A percentile compares a stretch with the other conserved stretches of the same genome.
Evolutionary conservation across 345 rosid genomes (phyloP).

Genomic region (Pistacia atlantica): DNA sequence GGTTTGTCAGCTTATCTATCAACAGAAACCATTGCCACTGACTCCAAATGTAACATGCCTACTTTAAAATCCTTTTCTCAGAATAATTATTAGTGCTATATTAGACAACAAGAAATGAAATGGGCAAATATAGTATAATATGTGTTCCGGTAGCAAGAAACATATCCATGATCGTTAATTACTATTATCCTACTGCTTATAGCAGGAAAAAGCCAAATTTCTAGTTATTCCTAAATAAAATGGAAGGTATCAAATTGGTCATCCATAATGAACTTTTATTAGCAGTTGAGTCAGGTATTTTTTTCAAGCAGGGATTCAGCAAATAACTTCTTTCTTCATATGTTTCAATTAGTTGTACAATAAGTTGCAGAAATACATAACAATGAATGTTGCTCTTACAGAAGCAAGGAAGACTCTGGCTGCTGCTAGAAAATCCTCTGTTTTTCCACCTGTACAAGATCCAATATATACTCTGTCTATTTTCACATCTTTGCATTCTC

Average conservation of each 20-base stretch:
- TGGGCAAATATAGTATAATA: background rate
- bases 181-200: background rate
- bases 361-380: conserved; percentile 1
- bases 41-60: background rate
- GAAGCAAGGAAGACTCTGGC: conserved; percentile 86
- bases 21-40: background rate
- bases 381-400: conserved; percentile 43
- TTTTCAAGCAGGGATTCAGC: background rate
- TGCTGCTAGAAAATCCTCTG: conserved; percentile 92
- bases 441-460: conserved; percentile 99
- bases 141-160: background rate
- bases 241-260: background rate
- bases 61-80: background rate
- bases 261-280: background rate
- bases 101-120: background rate
- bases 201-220: background rate
- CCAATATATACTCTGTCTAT: conserved; percentile 98
- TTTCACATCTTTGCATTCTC: conserved; percentile 99
- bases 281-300: background rate
- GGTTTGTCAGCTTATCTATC: background rate
- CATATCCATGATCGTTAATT: background rate
- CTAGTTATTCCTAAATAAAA: background rate
- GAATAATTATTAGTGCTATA: background rate
- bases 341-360: background rate
- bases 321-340: background rate